Conservation (phyloP, 257 asterid genomes). For the Cruciata laevipes region DNA sequence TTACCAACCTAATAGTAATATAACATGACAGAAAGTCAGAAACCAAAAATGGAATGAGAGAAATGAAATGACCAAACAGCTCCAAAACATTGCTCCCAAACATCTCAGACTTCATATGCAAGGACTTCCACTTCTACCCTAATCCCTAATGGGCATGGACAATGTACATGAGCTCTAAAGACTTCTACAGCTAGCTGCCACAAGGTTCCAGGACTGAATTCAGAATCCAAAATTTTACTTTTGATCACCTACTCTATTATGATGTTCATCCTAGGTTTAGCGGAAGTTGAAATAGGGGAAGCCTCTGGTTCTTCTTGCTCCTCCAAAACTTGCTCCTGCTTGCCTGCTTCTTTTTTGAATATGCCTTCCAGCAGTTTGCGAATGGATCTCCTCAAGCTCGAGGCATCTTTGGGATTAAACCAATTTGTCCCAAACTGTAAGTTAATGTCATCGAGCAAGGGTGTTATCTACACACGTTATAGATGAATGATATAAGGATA, state of each 20-base stretch:
- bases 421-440: slow-evolving; percentile 76
- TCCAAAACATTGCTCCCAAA: not conserved
- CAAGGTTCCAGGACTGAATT: not conserved
- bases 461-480: not conserved
- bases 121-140: not conserved
- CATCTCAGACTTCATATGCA: not conserved
- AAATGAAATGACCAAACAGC: not conserved
- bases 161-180: not conserved
- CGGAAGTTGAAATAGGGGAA: not conserved
- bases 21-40: no score
- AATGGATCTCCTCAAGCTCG: slow-evolving; percentile 53
- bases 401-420: slow-evolving; percentile 80
- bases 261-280: not conserved
- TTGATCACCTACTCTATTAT: not conserved
- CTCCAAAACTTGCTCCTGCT: slow-evolving; percentile 18
- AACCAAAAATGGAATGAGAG: not conserved
- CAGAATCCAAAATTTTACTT: not conserved
- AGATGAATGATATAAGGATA: not conserved
- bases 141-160: not conserved
- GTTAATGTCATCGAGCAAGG: slow-evolving; percentile 7
- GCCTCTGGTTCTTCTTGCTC: not conserved
- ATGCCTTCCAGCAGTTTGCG: slow-evolving; percentile 34
- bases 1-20: no score
- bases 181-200: not conserved
- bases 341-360: slow-evolving; percentile 40